Evolutionary conservation across 1,284 basidiomycete genomes (phyloP).

Genomic region (Boletellus deceptivus): DNA sequence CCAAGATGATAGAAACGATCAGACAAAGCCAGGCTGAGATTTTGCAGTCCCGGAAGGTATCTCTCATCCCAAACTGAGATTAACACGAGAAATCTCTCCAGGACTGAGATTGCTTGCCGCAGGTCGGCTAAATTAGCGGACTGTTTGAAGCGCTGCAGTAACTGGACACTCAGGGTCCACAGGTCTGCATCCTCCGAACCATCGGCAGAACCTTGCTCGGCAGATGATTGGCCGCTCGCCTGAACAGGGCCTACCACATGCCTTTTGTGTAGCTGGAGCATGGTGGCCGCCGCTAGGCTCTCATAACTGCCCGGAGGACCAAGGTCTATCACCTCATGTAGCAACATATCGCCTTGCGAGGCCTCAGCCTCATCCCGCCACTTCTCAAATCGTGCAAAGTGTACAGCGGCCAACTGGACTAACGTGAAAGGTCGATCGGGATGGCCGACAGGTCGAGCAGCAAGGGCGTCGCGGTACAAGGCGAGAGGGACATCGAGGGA

Average conservation of each 20-base stretch:
- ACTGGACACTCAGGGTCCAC: neutral
- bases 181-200: neutral
- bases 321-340: constrained; percentile 1
- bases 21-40: neutral
- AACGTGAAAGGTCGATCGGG: constrained; percentile 8
- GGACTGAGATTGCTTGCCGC: constrained; percentile 1
- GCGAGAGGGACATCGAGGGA: constrained; percentile 6
- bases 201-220: neutral
- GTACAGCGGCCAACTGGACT: constrained; percentile 5
- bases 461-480: constrained; percentile 6
- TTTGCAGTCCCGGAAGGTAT: neutral
- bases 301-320: neutral
- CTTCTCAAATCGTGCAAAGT: constrained; percentile 5
- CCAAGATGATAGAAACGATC: neutral
- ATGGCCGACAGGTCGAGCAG: constrained; percentile 3
- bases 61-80: neutral
- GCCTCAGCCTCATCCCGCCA: neutral
- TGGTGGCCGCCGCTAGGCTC: neutral
- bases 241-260: neutral
- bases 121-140: constrained; percentile 2
- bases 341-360: neutral
- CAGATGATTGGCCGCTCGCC: neutral
- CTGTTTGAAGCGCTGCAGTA: neutral
- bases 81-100: neutral
- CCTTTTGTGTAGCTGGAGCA: constrained; percentile 1